A percentile compares a stretch with the other conserved stretches of the same genome.
Evolutionary conservation across 139 green algal species (phyloP).

Genomic region (Micromonas pusilla): DNA sequence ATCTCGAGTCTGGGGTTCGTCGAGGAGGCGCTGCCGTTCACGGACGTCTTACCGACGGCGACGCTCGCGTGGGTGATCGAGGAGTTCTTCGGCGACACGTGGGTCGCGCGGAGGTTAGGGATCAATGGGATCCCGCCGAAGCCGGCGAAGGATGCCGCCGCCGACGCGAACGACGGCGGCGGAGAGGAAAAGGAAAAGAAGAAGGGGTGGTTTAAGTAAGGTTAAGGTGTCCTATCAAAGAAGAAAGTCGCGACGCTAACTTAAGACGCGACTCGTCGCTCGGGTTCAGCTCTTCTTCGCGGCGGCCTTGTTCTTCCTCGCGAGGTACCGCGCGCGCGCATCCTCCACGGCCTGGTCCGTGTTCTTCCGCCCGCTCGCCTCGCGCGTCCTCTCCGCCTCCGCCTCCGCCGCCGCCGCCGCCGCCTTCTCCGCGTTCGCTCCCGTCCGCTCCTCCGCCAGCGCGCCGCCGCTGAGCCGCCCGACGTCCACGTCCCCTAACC

Average conservation of each 20-base stretch:
- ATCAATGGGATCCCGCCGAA: no score
- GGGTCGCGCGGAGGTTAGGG: no score
- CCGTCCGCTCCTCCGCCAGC: no score
- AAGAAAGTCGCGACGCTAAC: no score
- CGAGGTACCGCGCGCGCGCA: conserved; percentile 56
- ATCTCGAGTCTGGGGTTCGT: conserved; percentile 13
- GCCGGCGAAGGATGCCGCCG: no score
- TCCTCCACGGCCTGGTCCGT: conserved; percentile 51
- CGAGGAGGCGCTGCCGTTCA: conserved; percentile 32
- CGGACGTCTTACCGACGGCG: conserved; percentile 28
- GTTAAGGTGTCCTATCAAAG: no score
- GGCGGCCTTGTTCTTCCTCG: conserved; percentile 43
- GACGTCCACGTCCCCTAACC: neutral
- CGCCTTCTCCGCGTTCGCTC: no score
- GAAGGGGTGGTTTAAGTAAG: no score
- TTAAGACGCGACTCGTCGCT: no score
- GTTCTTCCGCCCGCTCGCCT: conserved; percentile 40
- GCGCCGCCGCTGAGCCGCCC: conserved; percentile 55
- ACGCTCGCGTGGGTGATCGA: conserved; percentile 20
- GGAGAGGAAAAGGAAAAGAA: no score
- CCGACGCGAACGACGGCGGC: no score
- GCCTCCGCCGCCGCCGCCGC: neutral
- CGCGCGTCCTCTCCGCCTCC: neutral
- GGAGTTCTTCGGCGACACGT: neutral
- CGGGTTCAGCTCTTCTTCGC: neutral